phyloP scores from a whole-genome alignment of 805 yeast genomes.

The Torulaspora gathmanii region DNA sequence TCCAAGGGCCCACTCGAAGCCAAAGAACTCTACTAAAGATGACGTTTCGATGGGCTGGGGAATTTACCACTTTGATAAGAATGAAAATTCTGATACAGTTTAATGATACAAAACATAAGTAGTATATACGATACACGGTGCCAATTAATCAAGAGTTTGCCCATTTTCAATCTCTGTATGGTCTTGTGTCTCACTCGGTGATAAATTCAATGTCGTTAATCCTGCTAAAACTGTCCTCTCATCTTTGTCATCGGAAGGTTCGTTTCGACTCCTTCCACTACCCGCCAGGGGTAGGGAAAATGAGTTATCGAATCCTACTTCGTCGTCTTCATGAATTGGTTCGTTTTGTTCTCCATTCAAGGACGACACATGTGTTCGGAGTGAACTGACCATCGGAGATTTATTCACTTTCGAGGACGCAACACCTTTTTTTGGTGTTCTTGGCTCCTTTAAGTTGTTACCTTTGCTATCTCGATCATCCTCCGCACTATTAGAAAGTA shows the following conservation, averaged over 20 bases:
- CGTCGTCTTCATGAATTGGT: conserved; percentile 10
- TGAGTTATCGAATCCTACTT: conserved; percentile 41
- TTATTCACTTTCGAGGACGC: conserved; percentile 1
- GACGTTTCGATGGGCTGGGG: conserved; percentile 62
- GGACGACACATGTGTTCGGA: neutral
- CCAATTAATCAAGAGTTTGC: neutral
- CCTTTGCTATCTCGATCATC: conserved; percentile 3
- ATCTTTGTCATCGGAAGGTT: neutral
- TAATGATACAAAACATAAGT: conserved; percentile 5
- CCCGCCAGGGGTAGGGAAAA: conserved; percentile 47
- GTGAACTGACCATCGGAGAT: conserved; percentile 6
- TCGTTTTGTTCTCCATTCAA: conserved; percentile 1
- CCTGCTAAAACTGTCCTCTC: conserved; percentile 6
- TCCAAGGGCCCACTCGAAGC: conserved; percentile 23
- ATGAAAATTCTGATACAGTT: conserved; percentile 18
- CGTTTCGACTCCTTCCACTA: conserved; percentile 13
- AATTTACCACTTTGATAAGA: conserved; percentile 45
- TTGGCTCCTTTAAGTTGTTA: conserved; percentile 1
- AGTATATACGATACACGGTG: neutral
- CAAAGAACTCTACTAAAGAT: conserved; percentile 43
- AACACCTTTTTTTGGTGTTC: conserved; percentile 4
- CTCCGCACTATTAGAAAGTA: conserved; percentile 2
- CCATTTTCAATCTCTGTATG: neutral
- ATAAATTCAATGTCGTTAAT: conserved; percentile 1
- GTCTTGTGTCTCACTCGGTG: neutral